phyloP scores from a whole-genome alignment of 306 rosid species.

The Cucumis melo region DNA sequence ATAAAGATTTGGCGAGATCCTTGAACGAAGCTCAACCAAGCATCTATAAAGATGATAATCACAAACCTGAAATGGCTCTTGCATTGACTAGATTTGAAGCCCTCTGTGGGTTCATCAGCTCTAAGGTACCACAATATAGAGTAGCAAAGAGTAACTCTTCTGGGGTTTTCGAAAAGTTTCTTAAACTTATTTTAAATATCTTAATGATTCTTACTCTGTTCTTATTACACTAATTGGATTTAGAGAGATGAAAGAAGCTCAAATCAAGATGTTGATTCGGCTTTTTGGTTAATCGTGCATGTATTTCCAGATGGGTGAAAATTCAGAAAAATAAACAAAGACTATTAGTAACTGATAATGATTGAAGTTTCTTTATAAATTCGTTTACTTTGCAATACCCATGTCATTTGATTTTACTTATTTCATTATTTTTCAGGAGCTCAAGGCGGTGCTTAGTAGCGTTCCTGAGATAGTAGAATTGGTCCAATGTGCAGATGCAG shows the following conservation, averaged over 20 bases:
- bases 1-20: slow-evolving; percentile 23
- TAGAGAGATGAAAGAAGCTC: neutral
- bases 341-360: neutral
- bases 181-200: neutral
- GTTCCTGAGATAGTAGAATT: slow-evolving; percentile 30
- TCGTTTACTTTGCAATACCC: neutral
- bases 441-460: slow-evolving; percentile 15
- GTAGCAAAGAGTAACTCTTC: neutral
- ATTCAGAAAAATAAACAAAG: neutral
- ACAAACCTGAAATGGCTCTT: slow-evolving; percentile 34
- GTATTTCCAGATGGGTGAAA: neutral
- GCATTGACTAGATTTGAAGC: slow-evolving; percentile 32
- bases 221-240: neutral
- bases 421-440: slow-evolving; percentile 14
- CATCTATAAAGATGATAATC: slow-evolving; percentile 24
- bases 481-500: slow-evolving; percentile 14
- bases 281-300: neutral
- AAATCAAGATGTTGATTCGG: neutral
- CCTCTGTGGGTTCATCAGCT: slow-evolving; percentile 26
- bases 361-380: neutral
- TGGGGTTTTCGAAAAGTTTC: neutral
- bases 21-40: slow-evolving; percentile 20
- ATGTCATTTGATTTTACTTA: neutral
- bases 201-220: neutral
- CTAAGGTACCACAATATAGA: slow-evolving; percentile 11